These are phyloP conservation scores for Beta vulgaris DNA, from an alignment of 148 eudicot species.

Conservation along the genomic window DNA sequence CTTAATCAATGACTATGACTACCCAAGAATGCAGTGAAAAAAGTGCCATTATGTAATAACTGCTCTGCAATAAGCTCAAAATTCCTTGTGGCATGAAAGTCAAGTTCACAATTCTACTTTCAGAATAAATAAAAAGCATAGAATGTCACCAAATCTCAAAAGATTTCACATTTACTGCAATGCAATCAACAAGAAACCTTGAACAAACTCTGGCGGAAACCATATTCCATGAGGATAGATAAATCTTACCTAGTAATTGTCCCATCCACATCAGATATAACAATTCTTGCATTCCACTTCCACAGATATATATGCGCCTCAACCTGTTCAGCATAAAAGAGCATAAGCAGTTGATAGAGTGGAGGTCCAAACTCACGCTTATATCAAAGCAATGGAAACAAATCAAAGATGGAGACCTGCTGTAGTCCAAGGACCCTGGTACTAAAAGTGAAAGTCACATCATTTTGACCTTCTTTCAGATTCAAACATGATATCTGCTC, in stretches of 20 bases:
- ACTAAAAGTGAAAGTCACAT: slow-evolving; percentile 79
- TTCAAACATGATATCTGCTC: slow-evolving; percentile 86
- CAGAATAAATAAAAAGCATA: not conserved
- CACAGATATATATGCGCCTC: slow-evolving; percentile 98
- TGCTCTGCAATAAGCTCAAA: not conserved
- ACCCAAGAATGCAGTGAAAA: not conserved
- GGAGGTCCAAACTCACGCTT: slow-evolving; percentile 4
- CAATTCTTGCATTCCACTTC: slow-evolving; percentile 96
- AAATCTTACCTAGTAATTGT: slow-evolving; percentile 84
- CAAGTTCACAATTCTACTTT: not conserved
- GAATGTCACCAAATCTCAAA: not conserved
- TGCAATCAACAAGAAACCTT: not conserved
- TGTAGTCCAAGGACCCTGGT: slow-evolving; percentile 79
- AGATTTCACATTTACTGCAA: not conserved
- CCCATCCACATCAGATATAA: slow-evolving; percentile 97
- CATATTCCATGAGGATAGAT: slow-evolving; percentile 12
- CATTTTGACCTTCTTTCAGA: slow-evolving; percentile 91
- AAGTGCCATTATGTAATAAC: not conserved
- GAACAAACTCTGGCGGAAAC: not conserved
- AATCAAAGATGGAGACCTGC: slow-evolving; percentile 46
- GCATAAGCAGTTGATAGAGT: slow-evolving; percentile 13
- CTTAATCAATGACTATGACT: not conserved
- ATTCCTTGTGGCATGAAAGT: not conserved
- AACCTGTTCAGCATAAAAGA: slow-evolving; percentile 51
- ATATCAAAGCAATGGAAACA: slow-evolving; percentile 9